Evolutionary conservation across 2,329 filamentous ascomycete genomes (phyloP).

Genomic region (Diaporthe capsici): DNA sequence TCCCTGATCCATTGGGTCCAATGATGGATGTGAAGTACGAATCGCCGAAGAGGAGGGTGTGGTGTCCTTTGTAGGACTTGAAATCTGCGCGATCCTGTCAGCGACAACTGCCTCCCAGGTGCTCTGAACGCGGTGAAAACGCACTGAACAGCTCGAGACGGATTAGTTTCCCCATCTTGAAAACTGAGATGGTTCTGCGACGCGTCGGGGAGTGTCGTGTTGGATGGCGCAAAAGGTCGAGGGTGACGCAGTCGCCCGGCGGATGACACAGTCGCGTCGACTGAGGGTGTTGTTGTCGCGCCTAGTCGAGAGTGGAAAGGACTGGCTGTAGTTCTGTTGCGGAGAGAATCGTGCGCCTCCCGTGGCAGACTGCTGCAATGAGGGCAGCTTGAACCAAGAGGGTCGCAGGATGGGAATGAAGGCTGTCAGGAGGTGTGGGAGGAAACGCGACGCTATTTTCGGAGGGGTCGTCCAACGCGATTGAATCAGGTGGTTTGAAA

Average conservation of each 20-base stretch:
- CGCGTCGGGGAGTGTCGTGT: slow-evolving; percentile 30
- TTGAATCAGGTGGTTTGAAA: slow-evolving; percentile 20
- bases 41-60: slow-evolving; percentile 94
- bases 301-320: neutral
- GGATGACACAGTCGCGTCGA: slow-evolving; percentile 14
- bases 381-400: slow-evolving; percentile 13
- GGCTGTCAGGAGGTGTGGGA: neutral
- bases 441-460: slow-evolving; percentile 37
- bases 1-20: slow-evolving; percentile 98
- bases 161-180: slow-evolving; percentile 94
- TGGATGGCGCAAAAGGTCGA: slow-evolving; percentile 17
- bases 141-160: slow-evolving; percentile 93
- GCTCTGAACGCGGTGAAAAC: slow-evolving; percentile 50
- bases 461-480: slow-evolving; percentile 37
- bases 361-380: slow-evolving; percentile 30
- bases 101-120: slow-evolving; percentile 16
- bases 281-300: neutral
- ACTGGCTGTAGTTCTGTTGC: neutral
- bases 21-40: slow-evolving; percentile 99
- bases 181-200: slow-evolving; percentile 42
- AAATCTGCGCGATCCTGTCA: slow-evolving; percentile 76
- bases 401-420: slow-evolving; percentile 17
- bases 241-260: neutral
- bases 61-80: slow-evolving; percentile 99
- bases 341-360: neutral